A percentile compares a stretch with the other conserved stretches of the same genome.
These are phyloP conservation scores for Metrosideros polymorpha DNA, from an alignment of 441 rosid genomes.

Conservation along the genomic window DNA sequence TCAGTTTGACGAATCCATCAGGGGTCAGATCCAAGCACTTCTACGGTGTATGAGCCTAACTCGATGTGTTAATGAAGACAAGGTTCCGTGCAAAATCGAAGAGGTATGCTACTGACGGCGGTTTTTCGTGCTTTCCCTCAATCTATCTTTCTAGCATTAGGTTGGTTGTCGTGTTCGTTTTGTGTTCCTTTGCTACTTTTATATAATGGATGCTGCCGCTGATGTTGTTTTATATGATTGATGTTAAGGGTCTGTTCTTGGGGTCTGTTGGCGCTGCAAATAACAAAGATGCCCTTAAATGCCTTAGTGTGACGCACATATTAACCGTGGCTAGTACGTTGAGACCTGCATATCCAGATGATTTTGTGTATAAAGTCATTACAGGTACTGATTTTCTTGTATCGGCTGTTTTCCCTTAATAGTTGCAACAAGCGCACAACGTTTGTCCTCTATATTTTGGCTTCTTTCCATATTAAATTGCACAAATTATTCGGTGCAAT, in stretches of 20 bases:
- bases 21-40: slow-evolving; percentile 43
- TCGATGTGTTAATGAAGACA: slow-evolving; percentile 31
- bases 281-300: slow-evolving; percentile 36
- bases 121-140: neutral
- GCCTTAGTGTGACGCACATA: slow-evolving; percentile 36
- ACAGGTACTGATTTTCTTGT: slow-evolving; percentile 20
- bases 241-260: slow-evolving; percentile 44
- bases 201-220: neutral
- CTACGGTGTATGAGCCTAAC: slow-evolving; percentile 29
- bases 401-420: neutral
- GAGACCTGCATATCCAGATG: slow-evolving; percentile 38
- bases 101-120: slow-evolving; percentile 15
- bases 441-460: neutral
- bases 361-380: slow-evolving; percentile 42
- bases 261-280: slow-evolving; percentile 59
- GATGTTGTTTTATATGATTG: neutral
- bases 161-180: neutral
- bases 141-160: neutral
- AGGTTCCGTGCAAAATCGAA: slow-evolving; percentile 35
- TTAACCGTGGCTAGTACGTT: slow-evolving; percentile 42
- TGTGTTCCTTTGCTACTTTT: neutral
- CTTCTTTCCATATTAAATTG: neutral
- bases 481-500: neutral
- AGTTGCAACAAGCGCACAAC: neutral
- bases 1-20: slow-evolving; percentile 30